A percentile compares a stretch with the other conserved stretches of the same genome.
These are phyloP conservation scores for Gossypium australe DNA, from an alignment of 345 rosid species.

Conservation along the genomic window DNA sequence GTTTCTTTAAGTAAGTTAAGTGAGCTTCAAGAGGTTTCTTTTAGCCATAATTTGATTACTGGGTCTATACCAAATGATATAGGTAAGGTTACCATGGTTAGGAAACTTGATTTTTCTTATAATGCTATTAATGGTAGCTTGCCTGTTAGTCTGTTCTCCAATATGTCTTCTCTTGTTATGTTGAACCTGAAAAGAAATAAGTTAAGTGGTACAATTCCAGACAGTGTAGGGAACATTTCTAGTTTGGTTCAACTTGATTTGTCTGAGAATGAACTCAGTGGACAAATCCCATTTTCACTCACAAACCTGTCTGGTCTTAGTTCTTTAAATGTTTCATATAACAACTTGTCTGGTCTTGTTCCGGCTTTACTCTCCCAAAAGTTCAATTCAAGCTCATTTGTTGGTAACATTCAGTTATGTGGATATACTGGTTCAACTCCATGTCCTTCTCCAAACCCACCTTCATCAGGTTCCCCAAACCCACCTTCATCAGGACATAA, in stretches of 20 bases:
- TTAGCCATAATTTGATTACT: constrained; percentile 51
- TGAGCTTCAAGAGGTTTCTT: constrained; percentile 46
- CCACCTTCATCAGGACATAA: constrained; percentile 29
- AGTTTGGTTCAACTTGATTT: constrained; percentile 48
- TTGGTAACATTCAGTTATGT: constrained; percentile 71
- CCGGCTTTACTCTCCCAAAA: constrained; percentile 58
- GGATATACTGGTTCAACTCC: constrained; percentile 53
- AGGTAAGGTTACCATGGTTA: constrained; percentile 38
- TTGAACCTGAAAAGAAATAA: constrained; percentile 45
- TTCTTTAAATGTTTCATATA: constrained; percentile 74
- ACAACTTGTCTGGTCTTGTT: constrained; percentile 81
- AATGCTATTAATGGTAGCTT: constrained; percentile 50
- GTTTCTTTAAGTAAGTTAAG: constrained; percentile 30
- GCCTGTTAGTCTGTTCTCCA: constrained; percentile 34
- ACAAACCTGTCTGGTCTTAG: constrained; percentile 41
- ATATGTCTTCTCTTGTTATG: constrained; percentile 37
- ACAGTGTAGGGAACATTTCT: constrained; percentile 41
- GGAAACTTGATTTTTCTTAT: constrained; percentile 45
- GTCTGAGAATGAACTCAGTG: constrained; percentile 53
- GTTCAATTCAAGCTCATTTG: constrained; percentile 72
- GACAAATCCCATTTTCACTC: constrained; percentile 66
- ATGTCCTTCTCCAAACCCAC: constrained; percentile 46
- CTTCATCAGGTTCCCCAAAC: constrained; percentile 26
- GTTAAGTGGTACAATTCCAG: constrained; percentile 57
- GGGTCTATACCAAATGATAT: constrained; percentile 51